Evolutionary conservation across 2,329 filamentous ascomycete genomes (phyloP).

Genomic region (Setomelanomma holmii): DNA sequence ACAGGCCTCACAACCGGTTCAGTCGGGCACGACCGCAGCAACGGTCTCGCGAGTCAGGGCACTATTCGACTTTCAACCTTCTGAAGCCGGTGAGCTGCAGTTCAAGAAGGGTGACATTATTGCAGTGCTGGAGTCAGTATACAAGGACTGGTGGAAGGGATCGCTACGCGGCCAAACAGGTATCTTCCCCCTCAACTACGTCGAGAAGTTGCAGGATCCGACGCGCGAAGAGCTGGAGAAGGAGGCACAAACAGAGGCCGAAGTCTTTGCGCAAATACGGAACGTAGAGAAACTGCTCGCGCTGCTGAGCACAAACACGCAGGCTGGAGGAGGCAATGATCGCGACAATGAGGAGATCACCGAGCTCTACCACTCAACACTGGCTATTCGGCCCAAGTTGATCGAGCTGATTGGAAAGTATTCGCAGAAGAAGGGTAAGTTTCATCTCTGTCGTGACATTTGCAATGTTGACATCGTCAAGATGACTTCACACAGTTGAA

Average conservation of each 20-base stretch:
- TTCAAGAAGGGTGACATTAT: constrained; percentile 98
- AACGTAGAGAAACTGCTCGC: constrained; percentile 85
- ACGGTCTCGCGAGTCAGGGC: constrained; percentile 95
- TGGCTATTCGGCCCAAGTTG: constrained; percentile 93
- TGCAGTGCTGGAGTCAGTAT: constrained; percentile 94
- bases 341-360: constrained; percentile 98
- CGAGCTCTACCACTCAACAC: constrained; percentile 84
- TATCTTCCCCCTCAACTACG: constrained; percentile 98
- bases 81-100: constrained; percentile 91
- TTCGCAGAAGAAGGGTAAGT: constrained; percentile 93
- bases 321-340: constrained; percentile 62
- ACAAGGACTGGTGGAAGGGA: constrained; percentile 99
- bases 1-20: constrained; percentile 64
- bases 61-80: constrained; percentile 92
- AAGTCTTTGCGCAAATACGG: constrained; percentile 78
- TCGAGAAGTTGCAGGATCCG: constrained; percentile 95
- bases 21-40: constrained; percentile 89
- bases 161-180: constrained; percentile 93
- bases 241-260: constrained; percentile 92
- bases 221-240: constrained; percentile 92
- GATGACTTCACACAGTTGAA: constrained; percentile 99
- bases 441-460: background rate
- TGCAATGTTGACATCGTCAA: constrained; percentile 48
- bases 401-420: constrained; percentile 99
- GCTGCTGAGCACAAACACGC: constrained; percentile 79